A percentile compares a stretch with the other conserved stretches of the same genome.
Conservation (phyloP, 2,329 filamentous ascomycete genomes). For the Gyromitra esculenta region DNA sequence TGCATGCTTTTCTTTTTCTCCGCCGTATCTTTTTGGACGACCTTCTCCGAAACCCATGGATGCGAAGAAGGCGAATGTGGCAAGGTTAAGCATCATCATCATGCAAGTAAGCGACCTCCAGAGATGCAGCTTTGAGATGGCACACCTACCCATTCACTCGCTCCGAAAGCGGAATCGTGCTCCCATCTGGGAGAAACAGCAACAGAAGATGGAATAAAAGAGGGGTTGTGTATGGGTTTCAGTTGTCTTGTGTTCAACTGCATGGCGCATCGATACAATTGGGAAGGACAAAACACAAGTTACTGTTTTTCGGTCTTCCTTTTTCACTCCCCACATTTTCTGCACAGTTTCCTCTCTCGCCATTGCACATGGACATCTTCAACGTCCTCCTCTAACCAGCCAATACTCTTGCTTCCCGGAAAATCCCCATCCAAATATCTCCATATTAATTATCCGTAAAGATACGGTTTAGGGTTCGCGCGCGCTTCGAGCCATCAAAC, state of each 20-base stretch:
- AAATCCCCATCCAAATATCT: slow-evolving; percentile 14
- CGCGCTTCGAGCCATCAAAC: slow-evolving; percentile 28
- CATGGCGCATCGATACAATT: slow-evolving; percentile 28
- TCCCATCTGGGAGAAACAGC: slow-evolving; percentile 37
- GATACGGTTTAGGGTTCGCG: slow-evolving; percentile 25
- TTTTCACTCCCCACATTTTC: neutral
- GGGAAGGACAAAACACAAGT: slow-evolving; percentile 15
- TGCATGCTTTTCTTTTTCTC: slow-evolving; percentile 7
- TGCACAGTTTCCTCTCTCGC: slow-evolving; percentile 17
- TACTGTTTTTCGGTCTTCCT: slow-evolving; percentile 1
- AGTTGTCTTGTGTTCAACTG: slow-evolving; percentile 34
- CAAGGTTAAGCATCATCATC: slow-evolving; percentile 37
- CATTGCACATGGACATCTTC: neutral
- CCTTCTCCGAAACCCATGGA: slow-evolving; percentile 18
- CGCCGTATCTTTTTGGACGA: slow-evolving; percentile 5
- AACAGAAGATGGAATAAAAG: slow-evolving; percentile 43
- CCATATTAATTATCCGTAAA: neutral
- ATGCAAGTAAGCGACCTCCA: slow-evolving; percentile 47
- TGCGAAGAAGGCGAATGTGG: slow-evolving; percentile 27
- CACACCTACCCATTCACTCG: neutral
- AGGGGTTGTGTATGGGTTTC: slow-evolving; percentile 42
- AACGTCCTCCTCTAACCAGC: neutral
- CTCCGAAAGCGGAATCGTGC: slow-evolving; percentile 27
- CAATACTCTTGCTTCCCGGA: slow-evolving; percentile 4
- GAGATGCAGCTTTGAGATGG: slow-evolving; percentile 34